Evolutionary conservation across 2,329 filamentous ascomycete genomes (phyloP).

Genomic region (Balansia obtecta): DNA sequence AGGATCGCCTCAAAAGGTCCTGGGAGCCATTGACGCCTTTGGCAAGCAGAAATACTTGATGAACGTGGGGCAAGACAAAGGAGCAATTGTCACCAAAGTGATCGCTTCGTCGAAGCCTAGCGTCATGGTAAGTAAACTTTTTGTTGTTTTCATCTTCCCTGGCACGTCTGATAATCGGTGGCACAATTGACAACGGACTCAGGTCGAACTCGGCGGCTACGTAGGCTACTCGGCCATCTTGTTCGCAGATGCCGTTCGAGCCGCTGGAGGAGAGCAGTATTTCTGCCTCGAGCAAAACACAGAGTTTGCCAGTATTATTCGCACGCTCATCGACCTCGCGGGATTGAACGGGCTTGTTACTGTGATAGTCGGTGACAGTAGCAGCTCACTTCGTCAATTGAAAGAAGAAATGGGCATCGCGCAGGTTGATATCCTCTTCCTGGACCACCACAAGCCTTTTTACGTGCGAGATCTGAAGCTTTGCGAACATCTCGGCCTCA

Average conservation of each 20-base stretch:
- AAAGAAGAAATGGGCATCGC: slow-evolving; percentile 38
- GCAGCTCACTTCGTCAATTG: slow-evolving; percentile 50
- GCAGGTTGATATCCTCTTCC: slow-evolving; percentile 59
- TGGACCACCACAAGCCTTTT: slow-evolving; percentile 70
- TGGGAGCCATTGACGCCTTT: slow-evolving; percentile 59
- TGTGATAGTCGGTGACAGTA: slow-evolving; percentile 57
- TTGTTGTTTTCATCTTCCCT: background rate
- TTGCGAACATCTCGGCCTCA: slow-evolving; percentile 56
- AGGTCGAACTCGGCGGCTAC: slow-evolving; percentile 65
- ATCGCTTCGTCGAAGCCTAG: slow-evolving; percentile 55
- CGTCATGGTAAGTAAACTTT: slow-evolving; percentile 35
- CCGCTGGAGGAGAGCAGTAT: slow-evolving; percentile 52
- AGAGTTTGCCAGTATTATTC: slow-evolving; percentile 59
- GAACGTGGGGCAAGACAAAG: slow-evolving; percentile 69
- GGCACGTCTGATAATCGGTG: too few relatives aligned
- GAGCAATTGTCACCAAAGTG: slow-evolving; percentile 54
- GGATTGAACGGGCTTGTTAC: slow-evolving; percentile 59
- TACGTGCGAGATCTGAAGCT: slow-evolving; percentile 67
- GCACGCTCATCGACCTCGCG: slow-evolving; percentile 58
- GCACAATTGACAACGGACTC: background rate
- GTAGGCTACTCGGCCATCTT: slow-evolving; percentile 71
- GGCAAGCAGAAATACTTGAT: slow-evolving; percentile 45
- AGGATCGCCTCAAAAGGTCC: slow-evolving; percentile 49
- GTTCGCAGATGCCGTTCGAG: slow-evolving; percentile 54
- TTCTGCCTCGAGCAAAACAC: slow-evolving; percentile 63